Percentiles rank a stretch among this genome's conserved stretches.
Conservation (phyloP, 1,284 basidiomycete species). For the Kalmanozyma brasiliensis region DNA sequence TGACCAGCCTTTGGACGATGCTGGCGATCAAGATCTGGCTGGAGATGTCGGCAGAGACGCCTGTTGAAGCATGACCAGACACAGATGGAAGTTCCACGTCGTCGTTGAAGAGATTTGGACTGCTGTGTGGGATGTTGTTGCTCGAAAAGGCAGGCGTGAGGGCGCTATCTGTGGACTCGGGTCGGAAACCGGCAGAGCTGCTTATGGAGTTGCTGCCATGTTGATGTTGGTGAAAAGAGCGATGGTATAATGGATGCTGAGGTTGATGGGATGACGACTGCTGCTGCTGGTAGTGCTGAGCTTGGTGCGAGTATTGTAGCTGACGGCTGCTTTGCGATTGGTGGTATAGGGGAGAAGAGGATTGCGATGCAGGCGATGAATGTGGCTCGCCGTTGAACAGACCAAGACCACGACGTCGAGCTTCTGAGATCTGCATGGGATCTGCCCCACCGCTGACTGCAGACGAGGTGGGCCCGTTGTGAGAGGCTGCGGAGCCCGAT, state of each 20-base stretch:
- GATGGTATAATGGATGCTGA: constrained; percentile 5
- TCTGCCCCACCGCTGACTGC: constrained; percentile 8
- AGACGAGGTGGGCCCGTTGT: constrained; percentile 9
- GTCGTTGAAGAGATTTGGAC: constrained; percentile 20
- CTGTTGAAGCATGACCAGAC: constrained; percentile 6
- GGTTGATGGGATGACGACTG: constrained; percentile 3
- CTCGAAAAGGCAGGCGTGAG: constrained; percentile 27
- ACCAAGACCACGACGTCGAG: constrained; percentile 25
- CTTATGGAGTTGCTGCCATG: constrained; percentile 29
- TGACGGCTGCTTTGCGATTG: constrained; percentile 23
- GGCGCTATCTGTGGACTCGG: constrained; percentile 29
- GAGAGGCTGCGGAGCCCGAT: constrained; percentile 8
- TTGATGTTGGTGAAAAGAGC: constrained; percentile 9
- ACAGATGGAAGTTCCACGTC: constrained; percentile 11
- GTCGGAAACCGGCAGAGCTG: constrained; percentile 27
- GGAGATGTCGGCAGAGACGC: constrained; percentile 21
- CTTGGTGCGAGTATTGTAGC: constrained; percentile 6
- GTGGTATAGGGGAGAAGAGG: constrained; percentile 18
- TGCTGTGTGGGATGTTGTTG: constrained; percentile 22
- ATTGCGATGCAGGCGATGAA: constrained; percentile 19
- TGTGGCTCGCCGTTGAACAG: constrained; percentile 24
- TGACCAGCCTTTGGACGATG: constrained; percentile 59
- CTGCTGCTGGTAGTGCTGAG: constrained; percentile 19
- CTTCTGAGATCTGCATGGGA: constrained; percentile 14
- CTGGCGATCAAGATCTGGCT: constrained; percentile 57